Percentiles rank a stretch among this genome's conserved stretches.
Evolutionary conservation across 2,329 filamentous ascomycete genomes (phyloP).

Genomic region (Penicillium fuscoglaucum): DNA sequence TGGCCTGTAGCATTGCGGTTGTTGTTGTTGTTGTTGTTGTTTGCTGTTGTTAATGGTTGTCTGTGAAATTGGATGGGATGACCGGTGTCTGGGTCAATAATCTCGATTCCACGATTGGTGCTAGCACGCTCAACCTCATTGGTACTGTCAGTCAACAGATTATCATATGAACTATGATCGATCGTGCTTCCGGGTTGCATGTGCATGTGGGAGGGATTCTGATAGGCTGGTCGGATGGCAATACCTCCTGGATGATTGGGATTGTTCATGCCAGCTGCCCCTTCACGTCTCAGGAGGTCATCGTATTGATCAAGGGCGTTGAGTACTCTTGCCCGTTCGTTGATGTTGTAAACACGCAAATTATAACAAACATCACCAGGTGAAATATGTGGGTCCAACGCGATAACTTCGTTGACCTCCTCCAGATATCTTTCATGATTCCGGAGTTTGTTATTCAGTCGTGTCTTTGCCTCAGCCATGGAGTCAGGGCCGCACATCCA

Average conservation of each 20-base stretch:
- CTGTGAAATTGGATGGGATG: background rate
- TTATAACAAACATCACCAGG: background rate
- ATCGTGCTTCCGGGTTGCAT: too few species aligned
- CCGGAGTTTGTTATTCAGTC: background rate
- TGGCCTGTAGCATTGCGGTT: background rate
- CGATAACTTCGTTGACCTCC: constrained; percentile 4
- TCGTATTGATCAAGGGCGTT: background rate
- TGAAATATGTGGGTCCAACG: background rate
- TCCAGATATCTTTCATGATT: background rate
- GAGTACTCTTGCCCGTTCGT: background rate
- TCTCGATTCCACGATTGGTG: background rate
- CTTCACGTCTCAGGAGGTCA: background rate
- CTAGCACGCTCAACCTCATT: background rate
- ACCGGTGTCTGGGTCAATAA: constrained; percentile 2
- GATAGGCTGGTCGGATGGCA: background rate
- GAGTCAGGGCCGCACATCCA: background rate
- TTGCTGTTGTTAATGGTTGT: background rate
- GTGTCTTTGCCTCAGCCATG: background rate
- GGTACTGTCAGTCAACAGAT: background rate
- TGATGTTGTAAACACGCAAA: constrained; percentile 1
- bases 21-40: background rate
- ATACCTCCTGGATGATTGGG: too few species aligned
- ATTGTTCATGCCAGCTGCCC: background rate
- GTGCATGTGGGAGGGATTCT: too few species aligned
- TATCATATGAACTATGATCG: background rate